Percentiles rank a stretch among this genome's conserved stretches.
Evolutionary conservation across 306 rosid species (phyloP).

Genomic region (Cotoneaster glaucophyllus): DNA sequence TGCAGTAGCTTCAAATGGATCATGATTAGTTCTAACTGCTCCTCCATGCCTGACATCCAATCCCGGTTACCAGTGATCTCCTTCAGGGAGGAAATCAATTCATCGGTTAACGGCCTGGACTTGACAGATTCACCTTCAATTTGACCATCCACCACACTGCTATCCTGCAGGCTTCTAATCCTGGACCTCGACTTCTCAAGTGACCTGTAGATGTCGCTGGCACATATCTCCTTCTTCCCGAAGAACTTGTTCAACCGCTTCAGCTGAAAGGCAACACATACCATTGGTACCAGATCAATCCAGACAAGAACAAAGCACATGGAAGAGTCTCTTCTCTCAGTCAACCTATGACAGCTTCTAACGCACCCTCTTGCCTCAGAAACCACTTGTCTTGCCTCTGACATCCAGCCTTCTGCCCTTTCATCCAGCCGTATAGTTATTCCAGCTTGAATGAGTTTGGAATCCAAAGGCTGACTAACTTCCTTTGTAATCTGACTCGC

Average conservation of each 20-base stretch:
- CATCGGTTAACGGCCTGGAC: neutral
- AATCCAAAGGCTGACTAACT: neutral
- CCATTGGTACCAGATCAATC: neutral
- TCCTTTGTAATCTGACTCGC: neutral
- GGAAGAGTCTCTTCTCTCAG: neutral
- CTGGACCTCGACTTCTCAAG: neutral
- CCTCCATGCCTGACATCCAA: neutral
- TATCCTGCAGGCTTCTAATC: neutral
- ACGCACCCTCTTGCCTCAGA: neutral
- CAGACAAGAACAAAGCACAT: neutral
- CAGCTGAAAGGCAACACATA: neutral
- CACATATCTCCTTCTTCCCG: neutral
- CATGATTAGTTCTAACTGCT: neutral
- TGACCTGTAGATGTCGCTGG: neutral
- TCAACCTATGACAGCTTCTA: neutral
- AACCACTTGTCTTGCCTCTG: neutral
- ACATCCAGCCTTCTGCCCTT: neutral
- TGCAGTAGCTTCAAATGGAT: constrained; percentile 1
- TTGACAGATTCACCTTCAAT: neutral
- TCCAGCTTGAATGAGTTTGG: neutral
- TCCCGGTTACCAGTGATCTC: too few relatives aligned
- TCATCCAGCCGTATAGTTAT: neutral
- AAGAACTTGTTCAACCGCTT: neutral
- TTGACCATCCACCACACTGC: neutral
- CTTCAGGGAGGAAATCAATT: neutral